Conservation (phyloP, 345 rosid species). For the Carallia brachiata region DNA sequence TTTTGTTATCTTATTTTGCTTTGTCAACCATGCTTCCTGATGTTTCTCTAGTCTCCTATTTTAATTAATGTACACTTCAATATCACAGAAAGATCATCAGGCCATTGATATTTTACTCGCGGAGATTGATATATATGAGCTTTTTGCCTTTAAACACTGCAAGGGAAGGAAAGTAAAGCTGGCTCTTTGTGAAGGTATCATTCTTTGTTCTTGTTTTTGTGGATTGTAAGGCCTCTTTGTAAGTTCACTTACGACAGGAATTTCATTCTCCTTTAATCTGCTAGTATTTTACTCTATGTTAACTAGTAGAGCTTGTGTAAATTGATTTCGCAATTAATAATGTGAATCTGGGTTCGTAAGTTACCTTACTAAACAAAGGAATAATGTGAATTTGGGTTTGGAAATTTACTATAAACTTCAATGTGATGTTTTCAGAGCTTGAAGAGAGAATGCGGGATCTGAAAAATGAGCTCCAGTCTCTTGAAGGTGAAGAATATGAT, state of each 20-base stretch:
- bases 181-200: slow-evolving; percentile 89
- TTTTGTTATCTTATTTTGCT: slow-evolving; percentile 4
- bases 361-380: too few species aligned
- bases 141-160: slow-evolving; percentile 98
- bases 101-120: slow-evolving; percentile 97
- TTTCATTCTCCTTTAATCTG: neutral
- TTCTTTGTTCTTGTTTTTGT: neutral
- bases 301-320: too few species aligned
- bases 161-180: slow-evolving; percentile 93
- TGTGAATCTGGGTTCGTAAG: too few species aligned
- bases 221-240: neutral
- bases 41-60: slow-evolving; percentile 8
- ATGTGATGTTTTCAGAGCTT: slow-evolving; percentile 57
- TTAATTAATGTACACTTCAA: slow-evolving; percentile 15
- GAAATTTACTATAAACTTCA: slow-evolving; percentile 1
- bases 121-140: slow-evolving; percentile 97
- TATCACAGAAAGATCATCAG: slow-evolving; percentile 88
- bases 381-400: slow-evolving; percentile 4
- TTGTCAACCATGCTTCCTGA: neutral
- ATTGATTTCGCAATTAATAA: too few species aligned
- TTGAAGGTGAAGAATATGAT: slow-evolving; percentile 82
- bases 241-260: neutral
- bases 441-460: slow-evolving; percentile 95
- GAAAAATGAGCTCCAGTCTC: slow-evolving; percentile 88
- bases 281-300: neutral